Conservation (phyloP, 352 stramenopile species). For the Pythium volutum region DNA sequence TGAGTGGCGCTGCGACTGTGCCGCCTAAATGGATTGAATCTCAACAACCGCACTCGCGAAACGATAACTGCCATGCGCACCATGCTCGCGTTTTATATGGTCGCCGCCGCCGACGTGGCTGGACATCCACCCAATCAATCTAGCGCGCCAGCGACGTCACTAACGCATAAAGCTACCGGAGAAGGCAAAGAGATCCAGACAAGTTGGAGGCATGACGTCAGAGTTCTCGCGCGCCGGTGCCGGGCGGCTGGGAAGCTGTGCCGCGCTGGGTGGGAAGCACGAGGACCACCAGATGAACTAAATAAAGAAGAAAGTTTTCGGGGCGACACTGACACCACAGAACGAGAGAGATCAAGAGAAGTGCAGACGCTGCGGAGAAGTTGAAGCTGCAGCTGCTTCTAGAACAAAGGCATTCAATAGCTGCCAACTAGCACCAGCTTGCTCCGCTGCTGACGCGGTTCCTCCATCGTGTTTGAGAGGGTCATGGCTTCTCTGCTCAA, state of each 20-base stretch:
- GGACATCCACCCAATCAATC: neutral
- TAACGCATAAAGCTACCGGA: neutral
- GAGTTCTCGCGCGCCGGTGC: neutral
- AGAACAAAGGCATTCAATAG: conserved; percentile 2
- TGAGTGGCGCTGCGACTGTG: neutral
- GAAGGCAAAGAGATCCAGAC: neutral
- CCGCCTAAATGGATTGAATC: conserved; percentile 6
- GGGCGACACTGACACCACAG: conserved; percentile 1
- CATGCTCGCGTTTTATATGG: neutral
- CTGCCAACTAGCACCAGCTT: conserved; percentile 8
- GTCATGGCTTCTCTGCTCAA: conserved; percentile 6
- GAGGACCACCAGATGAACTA: neutral
- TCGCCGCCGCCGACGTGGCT: neutral
- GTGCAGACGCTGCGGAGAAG: neutral
- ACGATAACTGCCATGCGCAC: conserved; percentile 4
- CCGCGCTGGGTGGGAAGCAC: neutral
- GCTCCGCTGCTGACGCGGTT: neutral
- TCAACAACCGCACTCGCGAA: neutral
- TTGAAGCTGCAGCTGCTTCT: conserved; percentile 11
- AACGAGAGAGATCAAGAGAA: conserved; percentile 6
- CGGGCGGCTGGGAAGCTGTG: neutral
- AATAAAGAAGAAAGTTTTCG: neutral
- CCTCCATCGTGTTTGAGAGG: conserved; percentile 16
- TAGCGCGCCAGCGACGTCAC: neutral
- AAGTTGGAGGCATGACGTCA: conserved; percentile 5